These are phyloP conservation scores for Tephrocybe sp. DNA, from an alignment of 768 basidiomycete species.

Conservation along the genomic window DNA sequence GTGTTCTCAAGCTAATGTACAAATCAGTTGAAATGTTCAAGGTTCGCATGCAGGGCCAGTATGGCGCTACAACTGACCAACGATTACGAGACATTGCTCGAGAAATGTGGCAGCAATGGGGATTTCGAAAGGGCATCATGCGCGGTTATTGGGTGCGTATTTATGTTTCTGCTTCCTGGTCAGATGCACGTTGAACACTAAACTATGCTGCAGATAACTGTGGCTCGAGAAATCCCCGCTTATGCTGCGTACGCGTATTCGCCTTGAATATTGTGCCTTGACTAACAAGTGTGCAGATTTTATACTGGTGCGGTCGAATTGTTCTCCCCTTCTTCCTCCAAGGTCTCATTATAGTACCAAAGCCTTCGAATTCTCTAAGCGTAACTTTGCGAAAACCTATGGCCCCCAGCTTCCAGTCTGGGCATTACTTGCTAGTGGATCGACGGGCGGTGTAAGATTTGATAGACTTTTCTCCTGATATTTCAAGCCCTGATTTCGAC, in stretches of 20 bases:
- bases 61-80: slow-evolving; percentile 79
- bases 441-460: slow-evolving; percentile 71
- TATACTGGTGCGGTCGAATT: slow-evolving; percentile 49
- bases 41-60: slow-evolving; percentile 96
- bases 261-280: background rate
- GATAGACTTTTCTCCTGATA: background rate
- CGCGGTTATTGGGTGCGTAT: slow-evolving; percentile 90
- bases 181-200: background rate
- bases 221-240: slow-evolving; percentile 92
- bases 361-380: slow-evolving; percentile 91
- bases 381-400: slow-evolving; percentile 62
- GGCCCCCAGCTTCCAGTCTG: slow-evolving; percentile 76
- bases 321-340: too few species aligned
- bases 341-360: background rate
- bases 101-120: slow-evolving; percentile 88
- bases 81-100: slow-evolving; percentile 63
- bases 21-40: slow-evolving; percentile 93
- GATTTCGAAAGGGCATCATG: slow-evolving; percentile 88
- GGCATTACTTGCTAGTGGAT: slow-evolving; percentile 80
- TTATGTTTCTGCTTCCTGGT: background rate
- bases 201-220: slow-evolving; percentile 63
- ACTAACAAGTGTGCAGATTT: background rate
- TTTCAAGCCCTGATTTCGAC: background rate
- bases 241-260: slow-evolving; percentile 73
- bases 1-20: background rate